Evolutionary conservation across 1,284 basidiomycete genomes (phyloP), one percentile per base, ranked within the genome.

Genomic region (Veloporphyrellus conicus): DNA sequence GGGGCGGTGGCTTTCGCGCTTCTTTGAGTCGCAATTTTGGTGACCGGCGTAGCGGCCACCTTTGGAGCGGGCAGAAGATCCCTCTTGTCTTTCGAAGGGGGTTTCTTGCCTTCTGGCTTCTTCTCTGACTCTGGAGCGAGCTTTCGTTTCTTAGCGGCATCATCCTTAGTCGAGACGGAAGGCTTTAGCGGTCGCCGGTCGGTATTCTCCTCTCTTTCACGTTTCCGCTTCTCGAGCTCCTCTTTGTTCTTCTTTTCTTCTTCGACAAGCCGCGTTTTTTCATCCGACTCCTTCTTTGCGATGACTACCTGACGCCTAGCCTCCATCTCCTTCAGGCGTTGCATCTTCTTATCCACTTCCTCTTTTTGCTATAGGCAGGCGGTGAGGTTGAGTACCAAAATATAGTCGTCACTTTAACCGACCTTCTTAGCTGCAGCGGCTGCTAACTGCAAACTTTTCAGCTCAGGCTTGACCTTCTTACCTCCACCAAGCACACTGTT

Each of bases 371-470:
- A 37, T 39, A 39, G 15, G 9, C 4, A 34, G 23, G 19, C 23
- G 12, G 39, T 64, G n/a, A 57, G 50, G 11, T 43, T 35, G 20
- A 18, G 5, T 3, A 39, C 20, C 3, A 27, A 28, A 37, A 41
- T 32, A 3, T 23, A 40, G 32, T 22, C 20, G 10, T 36, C 48
- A 23, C 39, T 47, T 14, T 7, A 29, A 50, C 69, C 25, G 29
- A 92, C 91, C 83, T 87, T 92, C 72, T 89, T 92, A 2, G 88
- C 89, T 6, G 82, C 88, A 15, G 79, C 80, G 0, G 63, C 87
- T 15, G 91, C 90, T 50, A 84, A 77, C 60, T 91, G 87, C 18
- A 93, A 64, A 45, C 87, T 90, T 72, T 92, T 93, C 43, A 91
- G 79, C 55, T 88, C 86, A 2, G 78, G 70, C 57, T 85, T 86